Base-by-base conservation (phyloP, 202 grass and related monocot species). In the Zizania palustris region DNA sequence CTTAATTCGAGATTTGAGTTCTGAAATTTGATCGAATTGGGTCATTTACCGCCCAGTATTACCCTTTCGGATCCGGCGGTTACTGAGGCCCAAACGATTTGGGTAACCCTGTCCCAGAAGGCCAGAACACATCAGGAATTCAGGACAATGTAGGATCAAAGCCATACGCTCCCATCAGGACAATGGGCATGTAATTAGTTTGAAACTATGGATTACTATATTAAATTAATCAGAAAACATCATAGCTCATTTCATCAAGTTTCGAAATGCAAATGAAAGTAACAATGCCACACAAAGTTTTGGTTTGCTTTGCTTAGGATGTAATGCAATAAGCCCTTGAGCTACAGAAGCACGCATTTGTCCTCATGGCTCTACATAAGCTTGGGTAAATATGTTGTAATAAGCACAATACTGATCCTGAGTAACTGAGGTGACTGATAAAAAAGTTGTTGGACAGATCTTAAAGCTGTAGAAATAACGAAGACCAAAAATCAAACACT, bases 321-420 rank as follows among this genome's bases (percentile, higher is more conserved):
- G 48, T 84, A 58, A 43, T 2, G 5, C 15, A 45, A 70, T 44
- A 73, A 58, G 48, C 71, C 74, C 38, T 61, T 75, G 63, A 74
- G 64, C 80, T 42, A 73, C 55, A 63, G 15, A 73, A 16, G 35
- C 8, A 15, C 13, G 35, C 2, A 40, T n/a, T 83, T 74, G 38
- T 73, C 62, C 61, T 74, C 28, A n/a, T 44, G 67, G 15, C 9
- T 20, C 14, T 69, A 88, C 11, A 13, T 69, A 70, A 28, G 70
- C 77, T 84, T 71, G 80, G 65, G 40, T 36, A 50, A 69, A 83
- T 28, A 28, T 48, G 36, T 71, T 42, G 48, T 75, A 75, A 75
- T n/a, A 70, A 54, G 46, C 64, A 65, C 39, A 80, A 42, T 63
- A 74, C 40, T 57, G 33, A 56, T 13, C 54, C 16, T 11, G 63